phyloP scores from a whole-genome alignment of 805 yeast species.

The Pichia pseudocactophila region DNA sequence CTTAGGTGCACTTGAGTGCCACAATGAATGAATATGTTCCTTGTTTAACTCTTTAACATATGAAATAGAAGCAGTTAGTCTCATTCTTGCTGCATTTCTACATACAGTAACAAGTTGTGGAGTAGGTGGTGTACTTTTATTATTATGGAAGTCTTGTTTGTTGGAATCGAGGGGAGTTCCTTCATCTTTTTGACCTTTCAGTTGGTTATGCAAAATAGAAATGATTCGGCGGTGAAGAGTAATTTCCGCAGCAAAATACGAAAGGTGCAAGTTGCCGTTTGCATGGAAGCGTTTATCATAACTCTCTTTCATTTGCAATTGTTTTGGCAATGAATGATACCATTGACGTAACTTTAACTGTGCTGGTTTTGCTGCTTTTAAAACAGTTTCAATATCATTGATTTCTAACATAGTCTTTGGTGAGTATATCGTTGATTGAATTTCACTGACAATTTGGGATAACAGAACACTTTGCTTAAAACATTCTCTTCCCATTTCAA shows the following conservation, averaged over 20 bases:
- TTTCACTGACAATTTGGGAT: slow-evolving; percentile 61
- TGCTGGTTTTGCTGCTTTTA: slow-evolving; percentile 72
- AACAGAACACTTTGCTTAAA: slow-evolving; percentile 62
- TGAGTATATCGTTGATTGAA: slow-evolving; percentile 63
- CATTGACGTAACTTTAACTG: slow-evolving; percentile 64
- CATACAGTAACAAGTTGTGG: slow-evolving; percentile 61
- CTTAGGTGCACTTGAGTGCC: slow-evolving; percentile 78
- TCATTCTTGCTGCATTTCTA: slow-evolving; percentile 74
- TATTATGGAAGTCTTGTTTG: neutral
- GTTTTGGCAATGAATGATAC: slow-evolving; percentile 65
- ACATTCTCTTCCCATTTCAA: slow-evolving; percentile 58
- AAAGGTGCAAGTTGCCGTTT: slow-evolving; percentile 70
- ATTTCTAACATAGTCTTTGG: slow-evolving; percentile 52
- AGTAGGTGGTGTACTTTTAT: slow-evolving; percentile 21
- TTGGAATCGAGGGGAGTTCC: neutral
- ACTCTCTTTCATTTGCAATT: slow-evolving; percentile 52
- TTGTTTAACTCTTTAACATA: slow-evolving; percentile 67
- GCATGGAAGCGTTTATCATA: slow-evolving; percentile 58
- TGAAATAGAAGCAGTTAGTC: slow-evolving; percentile 75
- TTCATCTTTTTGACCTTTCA: neutral
- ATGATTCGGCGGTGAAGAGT: slow-evolving; percentile 75
- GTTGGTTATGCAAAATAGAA: slow-evolving; percentile 36
- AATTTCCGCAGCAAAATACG: slow-evolving; percentile 85
- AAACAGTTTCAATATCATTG: slow-evolving; percentile 54
- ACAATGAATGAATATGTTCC: slow-evolving; percentile 79